A percentile compares a stretch with the other conserved stretches of the same genome.
Evolutionary conservation across 2,329 filamentous ascomycete genomes (phyloP).

Genomic region (Zasmidium citrigriseum): DNA sequence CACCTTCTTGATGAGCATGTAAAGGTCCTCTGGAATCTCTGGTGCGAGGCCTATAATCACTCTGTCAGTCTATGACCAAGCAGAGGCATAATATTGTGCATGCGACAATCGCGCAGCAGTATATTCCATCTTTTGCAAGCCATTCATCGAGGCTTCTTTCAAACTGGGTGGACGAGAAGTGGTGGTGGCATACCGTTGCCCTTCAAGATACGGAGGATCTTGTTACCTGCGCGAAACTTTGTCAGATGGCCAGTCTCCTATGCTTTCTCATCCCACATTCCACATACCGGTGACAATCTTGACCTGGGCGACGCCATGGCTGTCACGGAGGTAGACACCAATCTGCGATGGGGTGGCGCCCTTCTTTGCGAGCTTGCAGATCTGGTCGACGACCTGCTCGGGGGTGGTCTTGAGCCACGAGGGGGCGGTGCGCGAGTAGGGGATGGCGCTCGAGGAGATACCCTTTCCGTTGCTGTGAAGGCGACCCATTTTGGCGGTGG

Average conservation of each 20-base stretch:
- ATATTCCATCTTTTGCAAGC: constrained; percentile 28
- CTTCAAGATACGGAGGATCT: constrained; percentile 99
- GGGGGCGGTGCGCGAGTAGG: constrained; percentile 91
- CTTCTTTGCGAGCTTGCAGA: constrained; percentile 98
- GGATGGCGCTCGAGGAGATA: constrained; percentile 92
- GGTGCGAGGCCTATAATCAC: constrained; percentile 84
- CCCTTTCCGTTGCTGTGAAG: constrained; percentile 99
- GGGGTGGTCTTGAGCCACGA: constrained; percentile 99
- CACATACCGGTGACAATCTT: constrained; percentile 90
- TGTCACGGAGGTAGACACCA: constrained; percentile 97
- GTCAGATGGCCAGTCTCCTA: constrained; percentile 11
- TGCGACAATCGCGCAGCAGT: constrained; percentile 18
- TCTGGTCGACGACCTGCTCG: constrained; percentile 98
- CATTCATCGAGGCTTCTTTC: constrained; percentile 32
- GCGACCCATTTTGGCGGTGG: constrained; percentile 76
- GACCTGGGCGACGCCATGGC: constrained; percentile 96
- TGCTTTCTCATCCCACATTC: not conserved
- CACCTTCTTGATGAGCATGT: constrained; percentile 99
- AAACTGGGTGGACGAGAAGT: constrained; percentile 43
- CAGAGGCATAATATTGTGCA: constrained; percentile 41
- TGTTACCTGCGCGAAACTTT: constrained; percentile 71
- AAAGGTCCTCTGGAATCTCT: constrained; percentile 98
- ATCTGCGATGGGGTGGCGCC: constrained; percentile 98
- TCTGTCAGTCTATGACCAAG: constrained; percentile 47
- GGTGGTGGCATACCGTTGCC: constrained; percentile 73